phyloP scores from a whole-genome alignment of 768 basidiomycete genomes.

The Lentinula boryana region DNA sequence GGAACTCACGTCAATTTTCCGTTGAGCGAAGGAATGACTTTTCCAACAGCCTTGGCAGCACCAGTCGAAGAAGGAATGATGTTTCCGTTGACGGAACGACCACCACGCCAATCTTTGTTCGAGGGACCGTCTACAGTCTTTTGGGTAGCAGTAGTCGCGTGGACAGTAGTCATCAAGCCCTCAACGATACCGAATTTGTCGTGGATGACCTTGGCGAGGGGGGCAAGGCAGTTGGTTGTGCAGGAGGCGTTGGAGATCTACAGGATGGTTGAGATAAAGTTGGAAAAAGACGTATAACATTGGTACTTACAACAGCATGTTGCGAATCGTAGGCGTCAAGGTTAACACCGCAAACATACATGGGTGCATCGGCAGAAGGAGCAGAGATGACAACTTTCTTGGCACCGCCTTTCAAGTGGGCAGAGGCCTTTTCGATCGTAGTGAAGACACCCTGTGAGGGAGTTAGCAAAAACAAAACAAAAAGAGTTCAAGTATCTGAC shows the following conservation, averaged over 20 bases:
- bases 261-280: not conserved
- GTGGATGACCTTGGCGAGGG: slow-evolving; percentile 95
- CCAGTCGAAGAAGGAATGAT: slow-evolving; percentile 99
- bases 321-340: slow-evolving; percentile 86
- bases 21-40: slow-evolving; percentile 94
- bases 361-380: slow-evolving; percentile 94
- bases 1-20: slow-evolving; percentile 89
- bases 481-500: slow-evolving; percentile 19
- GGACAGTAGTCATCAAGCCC: slow-evolving; percentile 98
- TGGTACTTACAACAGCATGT: slow-evolving; percentile 68
- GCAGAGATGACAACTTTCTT: slow-evolving; percentile 99
- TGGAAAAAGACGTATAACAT: not conserved
- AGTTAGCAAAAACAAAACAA: slow-evolving; percentile 8
- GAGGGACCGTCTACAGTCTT: slow-evolving; percentile 95
- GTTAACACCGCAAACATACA: slow-evolving; percentile 96
- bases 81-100: slow-evolving; percentile 94
- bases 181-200: slow-evolving; percentile 97
- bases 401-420: slow-evolving; percentile 96
- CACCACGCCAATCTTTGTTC: slow-evolving; percentile 95
- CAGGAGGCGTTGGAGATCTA: slow-evolving; percentile 98
- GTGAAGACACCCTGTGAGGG: slow-evolving; percentile 88
- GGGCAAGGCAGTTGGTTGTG: slow-evolving; percentile 99
- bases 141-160: slow-evolving; percentile 93
- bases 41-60: slow-evolving; percentile 98
- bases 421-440: slow-evolving; percentile 85